phyloP scores from a whole-genome alignment of 2,329 filamentous ascomycete species.

The Rhinocladiella mackenziei region DNA sequence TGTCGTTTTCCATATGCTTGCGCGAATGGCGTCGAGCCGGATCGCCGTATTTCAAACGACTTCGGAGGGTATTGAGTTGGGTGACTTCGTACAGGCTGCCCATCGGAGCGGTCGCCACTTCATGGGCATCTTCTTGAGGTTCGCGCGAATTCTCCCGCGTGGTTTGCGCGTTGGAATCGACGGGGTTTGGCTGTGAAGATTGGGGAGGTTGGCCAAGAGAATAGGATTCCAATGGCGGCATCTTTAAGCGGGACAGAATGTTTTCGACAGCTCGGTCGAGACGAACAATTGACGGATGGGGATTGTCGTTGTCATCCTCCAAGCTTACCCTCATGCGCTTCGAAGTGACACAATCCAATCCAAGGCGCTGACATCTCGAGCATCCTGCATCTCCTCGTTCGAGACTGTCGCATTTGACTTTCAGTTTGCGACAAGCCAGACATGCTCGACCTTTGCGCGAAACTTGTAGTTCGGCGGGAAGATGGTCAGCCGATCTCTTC shows the following conservation, averaged over 20 bases:
- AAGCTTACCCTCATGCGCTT: conserved; percentile 26
- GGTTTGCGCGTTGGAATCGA: conserved; percentile 22
- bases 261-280: conserved; percentile 29
- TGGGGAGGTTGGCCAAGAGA: not conserved
- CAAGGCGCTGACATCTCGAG: conserved; percentile 28
- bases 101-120: conserved; percentile 50
- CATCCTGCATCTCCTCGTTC: conserved; percentile 28
- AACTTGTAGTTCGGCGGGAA: conserved; percentile 21
- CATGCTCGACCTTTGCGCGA: conserved; percentile 29
- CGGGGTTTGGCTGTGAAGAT: not conserved
- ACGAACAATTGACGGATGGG: conserved; percentile 25
- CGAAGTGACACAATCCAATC: conserved; percentile 28
- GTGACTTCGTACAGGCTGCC: conserved; percentile 54
- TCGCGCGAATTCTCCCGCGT: conserved; percentile 29
- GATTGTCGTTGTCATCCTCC: conserved; percentile 26
- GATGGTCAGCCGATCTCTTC: conserved; percentile 25
- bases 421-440: conserved; percentile 29
- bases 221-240: not conserved
- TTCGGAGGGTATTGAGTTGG: conserved; percentile 37
- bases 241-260: conserved; percentile 19
- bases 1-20: conserved; percentile 28
- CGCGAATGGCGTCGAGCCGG: conserved; percentile 24
- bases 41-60: conserved; percentile 24
- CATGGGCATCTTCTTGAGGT: conserved; percentile 33
- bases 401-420: conserved; percentile 29